Percentiles rank a stretch among this genome's conserved stretches.
Evolutionary conservation across 306 rosid genomes (phyloP).

Genomic region (Parietaria judaica): DNA sequence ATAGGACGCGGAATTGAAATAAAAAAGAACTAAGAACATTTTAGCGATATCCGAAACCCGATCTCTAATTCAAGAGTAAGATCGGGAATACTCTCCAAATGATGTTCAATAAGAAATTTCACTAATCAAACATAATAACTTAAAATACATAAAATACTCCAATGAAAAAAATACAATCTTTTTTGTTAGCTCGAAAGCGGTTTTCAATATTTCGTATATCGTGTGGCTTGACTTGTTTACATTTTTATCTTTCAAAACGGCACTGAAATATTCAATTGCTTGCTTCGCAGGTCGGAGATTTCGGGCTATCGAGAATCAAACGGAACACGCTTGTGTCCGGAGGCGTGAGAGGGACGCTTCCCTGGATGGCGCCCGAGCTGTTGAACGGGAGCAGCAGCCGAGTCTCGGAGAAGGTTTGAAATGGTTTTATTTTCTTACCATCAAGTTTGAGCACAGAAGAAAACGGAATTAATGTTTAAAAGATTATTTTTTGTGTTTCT

Average conservation of each 20-base stretch:
- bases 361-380: conserved; percentile 99
- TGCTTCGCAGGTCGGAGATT: conserved; percentile 73
- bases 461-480: background rate
- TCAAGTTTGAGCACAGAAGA: background rate
- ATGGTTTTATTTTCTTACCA: conserved; percentile 5
- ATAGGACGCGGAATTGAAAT: background rate
- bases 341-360: conserved; percentile 95
- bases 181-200: too few species aligned
- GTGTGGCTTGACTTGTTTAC: background rate
- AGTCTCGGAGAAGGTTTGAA: conserved; percentile 86
- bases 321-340: conserved; percentile 86
- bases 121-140: too few species aligned
- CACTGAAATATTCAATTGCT: conserved; percentile 13
- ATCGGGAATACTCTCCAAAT: too few species aligned
- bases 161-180: too few species aligned
- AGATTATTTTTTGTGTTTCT: conserved; percentile 11
- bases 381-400: conserved; percentile 66
- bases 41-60: too few species aligned
- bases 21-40: too few species aligned
- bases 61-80: too few species aligned
- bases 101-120: too few species aligned
- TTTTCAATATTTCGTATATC: too few species aligned
- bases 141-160: too few species aligned
- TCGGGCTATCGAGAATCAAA: conserved; percentile 85
- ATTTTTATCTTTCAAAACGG: conserved; percentile 1